Conservation (phyloP, 768 basidiomycete species). For the Nevesoporus exiguus region DNA sequence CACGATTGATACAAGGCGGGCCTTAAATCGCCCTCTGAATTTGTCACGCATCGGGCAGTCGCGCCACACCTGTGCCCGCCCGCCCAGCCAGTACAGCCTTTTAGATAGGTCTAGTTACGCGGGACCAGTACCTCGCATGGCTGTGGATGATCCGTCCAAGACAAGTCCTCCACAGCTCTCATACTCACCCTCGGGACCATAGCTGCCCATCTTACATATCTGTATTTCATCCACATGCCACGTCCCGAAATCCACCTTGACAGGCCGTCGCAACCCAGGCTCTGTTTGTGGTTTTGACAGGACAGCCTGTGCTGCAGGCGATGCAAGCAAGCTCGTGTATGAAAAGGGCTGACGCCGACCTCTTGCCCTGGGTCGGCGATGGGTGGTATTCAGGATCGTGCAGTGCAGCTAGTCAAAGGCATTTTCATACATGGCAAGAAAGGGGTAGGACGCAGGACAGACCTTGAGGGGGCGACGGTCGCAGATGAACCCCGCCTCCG, state of each 20-base stretch:
- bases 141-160: slow-evolving; percentile 3
- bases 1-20: slow-evolving; percentile 34
- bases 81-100: slow-evolving; percentile 18
- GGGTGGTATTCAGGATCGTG: slow-evolving; percentile 47
- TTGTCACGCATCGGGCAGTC: slow-evolving; percentile 9
- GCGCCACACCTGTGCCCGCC: slow-evolving; percentile 36
- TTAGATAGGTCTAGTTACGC: neutral
- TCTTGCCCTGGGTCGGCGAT: slow-evolving; percentile 35
- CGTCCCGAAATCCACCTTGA: slow-evolving; percentile 46
- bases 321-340: slow-evolving; percentile 34
- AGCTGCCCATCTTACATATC: slow-evolving; percentile 70
- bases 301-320: slow-evolving; percentile 16
- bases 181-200: slow-evolving; percentile 60
- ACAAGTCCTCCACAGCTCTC: slow-evolving; percentile 38
- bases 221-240: slow-evolving; percentile 57
- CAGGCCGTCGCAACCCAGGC: slow-evolving; percentile 18
- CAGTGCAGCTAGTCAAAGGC: slow-evolving; percentile 40
- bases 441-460: neutral
- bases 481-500: slow-evolving; percentile 39
- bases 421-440: neutral
- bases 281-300: neutral
- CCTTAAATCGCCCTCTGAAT: slow-evolving; percentile 36
- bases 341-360: slow-evolving; percentile 41
- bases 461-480: slow-evolving; percentile 54
- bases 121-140: neutral